phyloP scores from a whole-genome alignment of 805 yeast genomes.

The Kodamaea laetipori region DNA sequence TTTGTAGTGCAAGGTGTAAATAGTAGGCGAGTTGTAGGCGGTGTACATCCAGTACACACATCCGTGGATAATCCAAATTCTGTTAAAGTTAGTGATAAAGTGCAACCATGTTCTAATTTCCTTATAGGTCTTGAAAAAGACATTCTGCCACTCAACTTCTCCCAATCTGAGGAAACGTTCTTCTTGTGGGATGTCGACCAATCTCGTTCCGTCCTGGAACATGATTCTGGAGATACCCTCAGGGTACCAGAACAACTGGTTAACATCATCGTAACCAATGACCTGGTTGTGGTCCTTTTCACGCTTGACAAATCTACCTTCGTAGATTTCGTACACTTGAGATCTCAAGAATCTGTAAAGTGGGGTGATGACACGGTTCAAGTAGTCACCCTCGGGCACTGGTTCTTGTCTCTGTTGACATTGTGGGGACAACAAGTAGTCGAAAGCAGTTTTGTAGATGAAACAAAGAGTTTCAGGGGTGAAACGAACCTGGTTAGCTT shows the following conservation, averaged over 20 bases:
- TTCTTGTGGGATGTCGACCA: slow-evolving; percentile 84
- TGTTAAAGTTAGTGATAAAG: slow-evolving; percentile 89
- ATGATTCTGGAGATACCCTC: slow-evolving; percentile 95
- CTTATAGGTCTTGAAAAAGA: slow-evolving; percentile 92
- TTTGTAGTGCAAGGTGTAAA: slow-evolving; percentile 83
- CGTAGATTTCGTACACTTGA: slow-evolving; percentile 78
- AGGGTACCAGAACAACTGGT: slow-evolving; percentile 99
- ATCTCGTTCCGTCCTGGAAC: slow-evolving; percentile 87
- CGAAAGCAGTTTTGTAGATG: slow-evolving; percentile 92
- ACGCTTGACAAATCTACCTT: slow-evolving; percentile 81
- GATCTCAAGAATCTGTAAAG: slow-evolving; percentile 76
- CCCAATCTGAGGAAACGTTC: slow-evolving; percentile 90
- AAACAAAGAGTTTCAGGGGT: slow-evolving; percentile 81
- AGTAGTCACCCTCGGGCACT: slow-evolving; percentile 86
- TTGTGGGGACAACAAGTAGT: slow-evolving; percentile 83
- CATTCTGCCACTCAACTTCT: slow-evolving; percentile 89
- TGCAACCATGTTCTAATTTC: slow-evolving; percentile 99
- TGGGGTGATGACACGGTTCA: slow-evolving; percentile 92
- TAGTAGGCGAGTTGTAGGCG: slow-evolving; percentile 88
- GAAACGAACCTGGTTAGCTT: slow-evolving; percentile 92
- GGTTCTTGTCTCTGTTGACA: slow-evolving; percentile 87
- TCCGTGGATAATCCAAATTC: slow-evolving; percentile 96
- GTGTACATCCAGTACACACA: slow-evolving; percentile 92
- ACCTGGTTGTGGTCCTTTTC: slow-evolving; percentile 80
- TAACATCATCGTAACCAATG: slow-evolving; percentile 96